Conservation (phyloP, 345 rosid genomes). For the Salix arbutifolia region DNA sequence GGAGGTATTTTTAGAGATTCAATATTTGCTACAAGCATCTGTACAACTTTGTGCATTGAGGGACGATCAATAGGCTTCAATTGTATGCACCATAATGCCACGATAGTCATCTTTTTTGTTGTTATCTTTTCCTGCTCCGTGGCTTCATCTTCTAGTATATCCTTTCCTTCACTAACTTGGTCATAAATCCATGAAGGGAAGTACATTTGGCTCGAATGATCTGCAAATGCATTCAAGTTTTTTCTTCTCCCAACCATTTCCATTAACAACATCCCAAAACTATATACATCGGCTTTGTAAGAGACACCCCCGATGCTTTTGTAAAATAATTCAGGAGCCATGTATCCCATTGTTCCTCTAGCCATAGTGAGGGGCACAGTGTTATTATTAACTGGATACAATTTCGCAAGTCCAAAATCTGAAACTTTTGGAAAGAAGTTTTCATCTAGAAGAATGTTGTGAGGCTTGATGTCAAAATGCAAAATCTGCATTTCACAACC, state of each 20-base stretch:
- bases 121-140: not conserved
- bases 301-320: not conserved
- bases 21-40: not conserved
- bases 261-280: not conserved
- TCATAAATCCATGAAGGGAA: not conserved
- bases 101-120: not conserved
- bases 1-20: not conserved
- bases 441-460: not conserved
- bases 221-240: not conserved
- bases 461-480: not conserved
- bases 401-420: not conserved
- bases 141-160: not conserved
- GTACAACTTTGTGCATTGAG: not conserved
- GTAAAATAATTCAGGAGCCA: not conserved
- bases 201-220: not conserved
- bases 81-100: not conserved
- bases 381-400: not conserved
- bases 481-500: not conserved
- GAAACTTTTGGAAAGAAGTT: accelerated
- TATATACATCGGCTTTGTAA: not conserved
- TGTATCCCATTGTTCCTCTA: not conserved
- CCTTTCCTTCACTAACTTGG: not conserved
- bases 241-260: not conserved
- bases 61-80: not conserved
- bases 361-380: not conserved